A percentile compares a stretch with the other conserved stretches of the same genome.
phyloP scores from a whole-genome alignment of 768 basidiomycete genomes.

The Fomitopsis serialis region DNA sequence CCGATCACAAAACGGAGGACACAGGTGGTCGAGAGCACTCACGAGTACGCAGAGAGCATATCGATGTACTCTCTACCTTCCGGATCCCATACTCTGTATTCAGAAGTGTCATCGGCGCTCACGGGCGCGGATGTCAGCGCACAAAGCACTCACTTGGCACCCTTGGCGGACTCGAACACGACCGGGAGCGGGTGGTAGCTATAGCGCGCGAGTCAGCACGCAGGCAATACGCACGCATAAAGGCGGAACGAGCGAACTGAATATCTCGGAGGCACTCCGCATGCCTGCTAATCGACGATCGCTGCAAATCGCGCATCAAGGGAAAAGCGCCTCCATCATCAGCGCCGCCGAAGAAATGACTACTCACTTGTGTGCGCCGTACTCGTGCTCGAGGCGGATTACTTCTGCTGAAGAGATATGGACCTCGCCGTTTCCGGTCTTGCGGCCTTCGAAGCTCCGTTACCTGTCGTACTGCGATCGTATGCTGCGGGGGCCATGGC shows the following conservation, averaged over 20 bases:
- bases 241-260: neutral
- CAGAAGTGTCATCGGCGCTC: conserved; percentile 11
- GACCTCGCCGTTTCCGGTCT: conserved; percentile 1
- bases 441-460: neutral
- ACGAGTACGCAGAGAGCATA: conserved; percentile 98
- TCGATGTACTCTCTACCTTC: conserved; percentile 97
- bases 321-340: neutral
- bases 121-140: conserved; percentile 16
- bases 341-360: neutral
- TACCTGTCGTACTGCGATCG: neutral
- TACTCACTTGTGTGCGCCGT: conserved; percentile 85
- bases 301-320: neutral
- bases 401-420: conserved; percentile 59
- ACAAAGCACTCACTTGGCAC: conserved; percentile 74
- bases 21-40: conserved; percentile 15
- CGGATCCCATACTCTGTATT: conserved; percentile 78
- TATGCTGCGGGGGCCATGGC: neutral
- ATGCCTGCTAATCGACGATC: neutral
- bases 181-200: conserved; percentile 96
- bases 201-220: conserved; percentile 35
- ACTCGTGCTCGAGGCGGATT: conserved; percentile 75
- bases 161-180: conserved; percentile 86
- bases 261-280: conserved; percentile 1
- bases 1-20: neutral
- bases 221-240: conserved; percentile 7